Evolutionary conservation across 164 flowering plant genomes (phyloP).

Genomic region (Chimonanthus salicifolius): DNA sequence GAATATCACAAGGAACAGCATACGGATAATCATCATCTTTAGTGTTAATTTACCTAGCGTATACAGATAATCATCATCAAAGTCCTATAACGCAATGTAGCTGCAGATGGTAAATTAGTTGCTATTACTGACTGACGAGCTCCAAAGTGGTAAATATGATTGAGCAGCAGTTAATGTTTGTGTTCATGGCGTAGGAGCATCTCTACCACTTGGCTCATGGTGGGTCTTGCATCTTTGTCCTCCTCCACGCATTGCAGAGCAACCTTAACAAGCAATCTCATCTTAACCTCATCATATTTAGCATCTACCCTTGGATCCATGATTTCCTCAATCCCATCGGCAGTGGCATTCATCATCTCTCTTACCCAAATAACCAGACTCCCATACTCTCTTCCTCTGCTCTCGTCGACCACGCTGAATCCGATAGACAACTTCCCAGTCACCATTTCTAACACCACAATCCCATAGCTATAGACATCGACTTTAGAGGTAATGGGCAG

Average conservation of each 20-base stretch:
- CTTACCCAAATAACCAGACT: constrained; percentile 7
- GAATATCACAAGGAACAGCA: no score
- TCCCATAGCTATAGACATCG: constrained; percentile 46
- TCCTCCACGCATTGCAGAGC: constrained; percentile 9
- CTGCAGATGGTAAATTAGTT: no score
- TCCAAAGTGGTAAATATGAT: no score
- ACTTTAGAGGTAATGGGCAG: constrained; percentile 31
- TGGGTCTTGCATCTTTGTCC: constrained; percentile 9
- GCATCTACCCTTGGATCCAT: not conserved
- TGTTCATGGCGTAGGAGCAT: not conserved
- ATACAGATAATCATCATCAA: no score
- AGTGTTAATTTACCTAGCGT: no score
- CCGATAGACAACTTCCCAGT: constrained; percentile 8
- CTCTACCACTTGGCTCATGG: constrained; percentile 8
- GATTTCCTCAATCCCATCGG: constrained; percentile 4
- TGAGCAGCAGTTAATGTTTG: no score
- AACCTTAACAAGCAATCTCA: not conserved
- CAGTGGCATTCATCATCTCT: not conserved
- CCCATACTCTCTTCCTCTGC: not conserved
- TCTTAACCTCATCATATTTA: not conserved
- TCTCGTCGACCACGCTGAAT: not conserved
- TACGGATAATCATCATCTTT: no score
- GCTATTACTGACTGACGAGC: no score
- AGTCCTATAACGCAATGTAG: no score
- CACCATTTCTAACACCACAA: constrained; percentile 30